Base-by-base conservation (phyloP, 2,329 filamentous ascomycete genomes). In the Fusarium chlamydosporum region DNA sequence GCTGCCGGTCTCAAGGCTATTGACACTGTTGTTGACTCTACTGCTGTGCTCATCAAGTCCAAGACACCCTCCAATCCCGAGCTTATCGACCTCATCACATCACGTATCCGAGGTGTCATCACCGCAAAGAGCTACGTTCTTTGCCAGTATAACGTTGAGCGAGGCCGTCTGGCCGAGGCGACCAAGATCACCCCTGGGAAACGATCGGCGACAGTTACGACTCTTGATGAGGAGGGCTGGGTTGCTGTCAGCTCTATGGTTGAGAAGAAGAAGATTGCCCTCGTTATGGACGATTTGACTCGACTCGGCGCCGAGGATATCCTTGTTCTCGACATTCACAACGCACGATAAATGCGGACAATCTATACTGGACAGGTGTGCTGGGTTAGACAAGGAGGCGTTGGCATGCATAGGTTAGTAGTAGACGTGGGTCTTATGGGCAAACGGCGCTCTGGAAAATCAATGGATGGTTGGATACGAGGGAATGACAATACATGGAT, bases 241-340 rank as follows among this genome's bases (percentile, higher is more conserved):
- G 93, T 97, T 35, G 94, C 95, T n/a, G 91, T 98, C 67, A 93
- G 89, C 77, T 90, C 90, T 50, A 98, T 98, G 95, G 94, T 97
- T 8, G 90, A 93, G 83, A 92, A 93, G 83, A 95, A 93, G 83
- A 87, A 87, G 75, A 91, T 97, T 75, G 94, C 94, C 3, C 84
- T 88, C 8, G 92, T 92, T 37, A 97, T 97, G 94, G 94, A 97
- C 78, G 86, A 92, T 72, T 79, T 97, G 76, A 89, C 86, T 33
- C 88, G 86, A 74, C 86, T 91, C 29, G 94, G 94, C 4, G 94
- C 94, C 2, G 88, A 89, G 54, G 94, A 97, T 79, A 94, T 97
- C 67, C 79, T 97, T 73, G 92, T 97, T 23, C 84, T 94, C 55
- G 90, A 92, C 77, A 93, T 97, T 75, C 91, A 92, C 78, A 97